Percentiles rank a stretch among this genome's conserved stretches.
Evolutionary conservation across 495 filamentous ascomycete species (phyloP).

Genomic region (Immersiella caudata): DNA sequence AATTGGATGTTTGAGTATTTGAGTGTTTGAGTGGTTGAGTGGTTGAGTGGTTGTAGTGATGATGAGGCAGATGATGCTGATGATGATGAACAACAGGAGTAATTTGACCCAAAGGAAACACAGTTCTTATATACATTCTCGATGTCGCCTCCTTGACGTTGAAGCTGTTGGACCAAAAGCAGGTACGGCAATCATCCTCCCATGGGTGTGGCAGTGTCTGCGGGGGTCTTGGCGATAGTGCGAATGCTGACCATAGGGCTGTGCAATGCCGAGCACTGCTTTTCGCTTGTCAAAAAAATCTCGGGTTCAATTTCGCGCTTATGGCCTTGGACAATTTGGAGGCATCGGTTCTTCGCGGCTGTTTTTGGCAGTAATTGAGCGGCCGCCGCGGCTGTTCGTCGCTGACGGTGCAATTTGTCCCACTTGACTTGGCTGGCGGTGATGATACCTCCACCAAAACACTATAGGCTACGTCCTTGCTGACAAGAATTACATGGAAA

Average conservation of each 20-base stretch:
- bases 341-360: neutral
- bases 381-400: too few relatives aligned
- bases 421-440: too few relatives aligned
- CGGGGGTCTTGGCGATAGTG: neutral
- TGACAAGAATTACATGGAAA: too few relatives aligned
- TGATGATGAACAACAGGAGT: constrained; percentile 5
- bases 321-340: neutral
- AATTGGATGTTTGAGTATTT: neutral
- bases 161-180: neutral
- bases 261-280: neutral
- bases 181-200: neutral
- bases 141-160: neutral
- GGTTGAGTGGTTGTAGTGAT: neutral
- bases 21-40: neutral
- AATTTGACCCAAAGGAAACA: constrained; percentile 12
- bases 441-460: too few relatives aligned
- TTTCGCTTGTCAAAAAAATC: neutral
- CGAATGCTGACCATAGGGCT: neutral
- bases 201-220: neutral
- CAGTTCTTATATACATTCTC: constrained; percentile 11
- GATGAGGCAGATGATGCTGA: constrained; percentile 11
- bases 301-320: too few relatives aligned
- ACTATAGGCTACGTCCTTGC: too few relatives aligned
- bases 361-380: neutral
- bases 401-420: too few relatives aligned